Evolutionary conservation across 1,284 basidiomycete species (phyloP), one percentile per base, ranked within the genome.

Genomic region (Schizophyllum amplum): DNA sequence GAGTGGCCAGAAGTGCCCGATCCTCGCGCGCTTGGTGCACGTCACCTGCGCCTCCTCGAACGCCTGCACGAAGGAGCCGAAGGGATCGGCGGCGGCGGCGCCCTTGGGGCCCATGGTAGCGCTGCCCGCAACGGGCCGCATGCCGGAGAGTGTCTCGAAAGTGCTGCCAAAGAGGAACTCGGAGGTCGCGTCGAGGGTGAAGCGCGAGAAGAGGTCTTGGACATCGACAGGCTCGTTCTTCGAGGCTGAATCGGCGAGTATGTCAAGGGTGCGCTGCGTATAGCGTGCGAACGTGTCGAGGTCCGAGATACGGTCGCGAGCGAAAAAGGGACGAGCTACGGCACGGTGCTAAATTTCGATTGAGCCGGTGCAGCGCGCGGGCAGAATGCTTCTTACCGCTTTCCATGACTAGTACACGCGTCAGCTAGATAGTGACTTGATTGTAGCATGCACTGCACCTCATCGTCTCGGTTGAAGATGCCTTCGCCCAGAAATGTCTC

Each of bases 401-500:
- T 75, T 77, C 80, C 78, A 81, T 60, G 66, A 68, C 75, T 80
- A 55, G 17, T 26, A 9, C 56, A 58, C 17, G 55, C 33, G 42
- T 55, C 15, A 51, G 57, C 49, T 53, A 52, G 52, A 50, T 51
- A 60, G 60, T 24, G 63, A 55, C 3, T 42, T 9, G 27, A 42
- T 3, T 13, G 11, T 42, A 42, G 11, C 13, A 42, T 9, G 4
- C 2, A 60, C 73, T 68, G n/a, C 63, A 81, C 82, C 69, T 84
- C 78, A 65, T 83, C 85, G 67, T 86, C 84, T 22, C 85, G 76
- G 62, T 89, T 88, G 69, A 89, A 88, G 52, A 89, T 87, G 9
- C 86, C 86, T 61, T 79, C 74, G 3, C 86, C 86, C 24, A 87
- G 71, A 65, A 88, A 82, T 26, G 72, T 77, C 63, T 87, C 85